Evolutionary conservation across 2,329 filamentous ascomycete species (phyloP), one percentile per base, ranked within the genome.

Genomic region (Zasmidium angulare): DNA sequence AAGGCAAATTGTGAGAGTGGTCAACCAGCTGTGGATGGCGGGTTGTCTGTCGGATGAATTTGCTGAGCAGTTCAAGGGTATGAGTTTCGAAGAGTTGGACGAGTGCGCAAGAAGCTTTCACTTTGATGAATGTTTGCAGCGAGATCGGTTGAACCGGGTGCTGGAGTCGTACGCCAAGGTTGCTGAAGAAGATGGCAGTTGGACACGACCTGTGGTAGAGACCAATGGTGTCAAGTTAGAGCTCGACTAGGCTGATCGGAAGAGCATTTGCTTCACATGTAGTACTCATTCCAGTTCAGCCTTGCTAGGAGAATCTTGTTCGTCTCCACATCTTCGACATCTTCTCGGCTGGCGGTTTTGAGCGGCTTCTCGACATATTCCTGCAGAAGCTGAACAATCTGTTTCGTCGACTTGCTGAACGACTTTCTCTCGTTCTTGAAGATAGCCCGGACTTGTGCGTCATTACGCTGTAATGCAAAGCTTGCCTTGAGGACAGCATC

Each of bases 11-110:
- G 68, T 64, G 6, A 72, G 81, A 3, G 68, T 75, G 12, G 74
- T 82, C 64, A 67, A 79, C 63, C 78, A 83, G 68, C 77, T 77
- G 1, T 79, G 80, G 64, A 66, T 86, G 65, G 79, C 79, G 9
- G 78, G 80, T 59, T 82, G 80, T 53, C 74, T 83, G 58, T 75
- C 76, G 4, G 78, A 80, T 69, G 84, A 86, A 68, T 82, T 85
- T 71, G 84, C 84, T 0, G 78, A 79, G 63, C 69, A 84, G 29
- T 87, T 87, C 63, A 71, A 74, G 31, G 83, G 74, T 1, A 83
- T 82, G 76, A 77, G 69, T 0, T 67, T 79, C 49, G 77, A 79
- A 23, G 80, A 86, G 65, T 66, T 87, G 22, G 84, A 87, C 60
- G 80, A 79, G 58, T 71, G 84, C 48, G 82, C 82, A 0, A 73